phyloP scores from a whole-genome alignment of 441 rosid species.

The Erodium moschatum region DNA sequence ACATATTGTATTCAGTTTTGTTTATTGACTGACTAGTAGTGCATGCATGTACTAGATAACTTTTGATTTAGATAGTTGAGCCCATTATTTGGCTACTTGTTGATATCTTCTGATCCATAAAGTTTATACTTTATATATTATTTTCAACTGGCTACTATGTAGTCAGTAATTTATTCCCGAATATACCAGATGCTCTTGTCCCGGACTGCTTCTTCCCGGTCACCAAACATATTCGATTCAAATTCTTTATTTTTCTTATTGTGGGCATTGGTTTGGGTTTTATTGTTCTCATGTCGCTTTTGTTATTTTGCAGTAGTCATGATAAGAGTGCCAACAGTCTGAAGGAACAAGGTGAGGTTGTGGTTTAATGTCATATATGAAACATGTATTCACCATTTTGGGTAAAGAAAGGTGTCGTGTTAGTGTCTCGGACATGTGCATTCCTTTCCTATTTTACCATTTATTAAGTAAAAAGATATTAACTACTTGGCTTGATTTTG shows the following conservation, averaged over 20 bases:
- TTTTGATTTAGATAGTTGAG: neutral
- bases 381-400: neutral
- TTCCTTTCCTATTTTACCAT: neutral
- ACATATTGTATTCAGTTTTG: neutral
- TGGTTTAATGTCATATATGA: neutral
- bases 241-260: neutral
- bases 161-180: neutral
- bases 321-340: slow-evolving; percentile 22
- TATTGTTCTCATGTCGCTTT: slow-evolving; percentile 11
- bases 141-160: neutral
- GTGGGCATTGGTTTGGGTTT: neutral
- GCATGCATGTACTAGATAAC: neutral
- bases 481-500: neutral
- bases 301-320: slow-evolving; percentile 28
- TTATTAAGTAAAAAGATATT: neutral
- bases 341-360: slow-evolving; percentile 29
- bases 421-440: neutral
- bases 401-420: neutral
- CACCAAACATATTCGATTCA: neutral
- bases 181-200: neutral
- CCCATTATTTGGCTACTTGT: neutral
- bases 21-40: neutral
- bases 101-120: neutral
- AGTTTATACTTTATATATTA: neutral
- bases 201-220: neutral